Evolutionary conservation across 2,329 filamentous ascomycete genomes (phyloP).

Genomic region (Aspergillus sp.): DNA sequence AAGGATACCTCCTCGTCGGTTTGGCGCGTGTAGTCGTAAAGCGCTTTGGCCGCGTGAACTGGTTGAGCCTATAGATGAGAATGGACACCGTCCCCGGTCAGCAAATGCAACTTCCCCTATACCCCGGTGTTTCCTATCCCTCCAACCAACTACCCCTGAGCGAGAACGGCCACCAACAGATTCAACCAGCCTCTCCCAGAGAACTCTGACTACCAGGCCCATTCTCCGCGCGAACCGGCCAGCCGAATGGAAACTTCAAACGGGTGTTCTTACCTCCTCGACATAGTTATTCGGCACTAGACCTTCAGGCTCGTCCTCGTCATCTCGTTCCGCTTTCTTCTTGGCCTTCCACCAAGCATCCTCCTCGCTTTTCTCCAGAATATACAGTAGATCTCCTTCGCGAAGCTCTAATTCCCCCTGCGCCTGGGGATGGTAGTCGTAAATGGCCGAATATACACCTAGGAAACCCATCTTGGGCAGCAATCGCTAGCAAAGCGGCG

Average conservation of each 20-base stretch:
- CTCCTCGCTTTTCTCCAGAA: slow-evolving; percentile 76
- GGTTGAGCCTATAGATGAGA: slow-evolving; percentile 58
- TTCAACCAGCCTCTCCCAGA: not conserved
- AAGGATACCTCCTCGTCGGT: slow-evolving; percentile 98
- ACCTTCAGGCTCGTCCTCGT: slow-evolving; percentile 88
- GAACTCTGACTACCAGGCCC: not conserved
- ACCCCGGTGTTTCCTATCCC: not conserved
- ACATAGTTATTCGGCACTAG: slow-evolving; percentile 94
- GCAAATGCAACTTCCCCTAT: not conserved
- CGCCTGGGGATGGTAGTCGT: slow-evolving; percentile 86
- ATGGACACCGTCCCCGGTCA: not conserved
- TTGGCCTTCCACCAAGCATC: slow-evolving; percentile 96
- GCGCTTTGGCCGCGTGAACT: slow-evolving; percentile 72
- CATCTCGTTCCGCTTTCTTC: slow-evolving; percentile 78
- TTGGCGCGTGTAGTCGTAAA: slow-evolving; percentile 97
- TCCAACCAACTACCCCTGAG: slow-evolving; percentile 17
- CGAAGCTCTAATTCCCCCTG: slow-evolving; percentile 80
- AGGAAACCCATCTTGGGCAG: slow-evolving; percentile 74
- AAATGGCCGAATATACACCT: slow-evolving; percentile 85
- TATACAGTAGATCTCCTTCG: slow-evolving; percentile 85
- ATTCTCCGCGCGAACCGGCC: not conserved
- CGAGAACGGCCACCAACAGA: not conserved
- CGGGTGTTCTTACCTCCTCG: slow-evolving; percentile 68
- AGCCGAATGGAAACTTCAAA: not conserved
- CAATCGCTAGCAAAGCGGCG: slow-evolving; percentile 7